These are phyloP conservation scores for Herpotrichia juniperi DNA, from an alignment of 2,329 filamentous ascomycete species.

Conservation along the genomic window DNA sequence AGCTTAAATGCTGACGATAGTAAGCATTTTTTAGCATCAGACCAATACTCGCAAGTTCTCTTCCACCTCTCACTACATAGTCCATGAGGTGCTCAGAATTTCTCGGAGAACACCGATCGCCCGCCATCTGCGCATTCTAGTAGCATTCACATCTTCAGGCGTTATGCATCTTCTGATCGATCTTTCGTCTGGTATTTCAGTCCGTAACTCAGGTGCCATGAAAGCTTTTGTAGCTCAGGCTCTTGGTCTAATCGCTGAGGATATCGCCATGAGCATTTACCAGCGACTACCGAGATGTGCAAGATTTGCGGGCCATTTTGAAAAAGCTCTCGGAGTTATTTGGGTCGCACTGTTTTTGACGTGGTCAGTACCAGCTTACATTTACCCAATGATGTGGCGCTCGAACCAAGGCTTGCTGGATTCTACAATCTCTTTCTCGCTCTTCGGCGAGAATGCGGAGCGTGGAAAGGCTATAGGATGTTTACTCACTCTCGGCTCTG, in stretches of 20 bases:
- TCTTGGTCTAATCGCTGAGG: constrained; percentile 5
- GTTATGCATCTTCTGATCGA: constrained; percentile 16
- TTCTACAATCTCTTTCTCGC: constrained; percentile 9
- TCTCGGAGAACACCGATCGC: constrained; percentile 8
- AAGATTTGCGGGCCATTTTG: neutral
- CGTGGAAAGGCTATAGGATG: too few relatives aligned
- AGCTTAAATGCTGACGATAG: neutral
- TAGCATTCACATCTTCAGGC: constrained; percentile 11
- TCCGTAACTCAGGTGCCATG: constrained; percentile 13
- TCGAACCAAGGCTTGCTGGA: constrained; percentile 10
- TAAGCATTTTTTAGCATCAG: constrained; percentile 18
- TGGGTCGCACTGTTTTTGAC: constrained; percentile 10
- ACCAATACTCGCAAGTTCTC: constrained; percentile 15
- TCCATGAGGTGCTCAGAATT: constrained; percentile 4
- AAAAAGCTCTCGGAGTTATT: constrained; percentile 6
- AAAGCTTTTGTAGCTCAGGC: constrained; percentile 10
- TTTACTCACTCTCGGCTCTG: too few relatives aligned
- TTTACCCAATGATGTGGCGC: constrained; percentile 18
- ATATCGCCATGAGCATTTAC: neutral
- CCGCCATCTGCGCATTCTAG: constrained; percentile 9
- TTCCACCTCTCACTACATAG: constrained; percentile 9
- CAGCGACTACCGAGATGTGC: too few relatives aligned
- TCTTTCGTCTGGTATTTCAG: constrained; percentile 7
- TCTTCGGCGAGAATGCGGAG: constrained; percentile 3
- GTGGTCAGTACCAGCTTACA: constrained; percentile 11